A percentile compares a stretch with the other conserved stretches of the same genome.
Conservation (phyloP, 2,329 filamentous ascomycete genomes). For the Fusarium heterosporum region DNA sequence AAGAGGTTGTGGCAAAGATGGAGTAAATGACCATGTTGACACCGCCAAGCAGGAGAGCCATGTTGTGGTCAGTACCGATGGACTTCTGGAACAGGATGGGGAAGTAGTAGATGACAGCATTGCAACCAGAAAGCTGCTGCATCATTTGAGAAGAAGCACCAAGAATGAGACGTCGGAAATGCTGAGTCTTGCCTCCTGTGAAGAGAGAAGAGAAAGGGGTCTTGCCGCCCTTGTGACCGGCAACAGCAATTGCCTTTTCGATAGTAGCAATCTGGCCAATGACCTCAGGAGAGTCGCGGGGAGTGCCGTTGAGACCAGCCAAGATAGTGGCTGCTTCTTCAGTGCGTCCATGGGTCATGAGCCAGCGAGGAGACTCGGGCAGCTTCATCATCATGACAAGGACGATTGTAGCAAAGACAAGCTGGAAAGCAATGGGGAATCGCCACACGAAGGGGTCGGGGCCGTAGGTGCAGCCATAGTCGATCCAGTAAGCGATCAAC, state of each 20-base stretch:
- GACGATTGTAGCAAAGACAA: slow-evolving; percentile 57
- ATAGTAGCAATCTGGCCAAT: slow-evolving; percentile 68
- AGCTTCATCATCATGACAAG: slow-evolving; percentile 57
- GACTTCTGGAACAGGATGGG: slow-evolving; percentile 64
- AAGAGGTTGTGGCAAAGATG: slow-evolving; percentile 65
- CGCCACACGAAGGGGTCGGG: slow-evolving; percentile 62
- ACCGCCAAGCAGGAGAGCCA: slow-evolving; percentile 63
- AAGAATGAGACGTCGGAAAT: slow-evolving; percentile 72
- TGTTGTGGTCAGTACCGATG: slow-evolving; percentile 51
- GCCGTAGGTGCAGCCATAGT: slow-evolving; percentile 58
- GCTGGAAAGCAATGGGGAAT: slow-evolving; percentile 62
- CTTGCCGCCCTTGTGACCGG: slow-evolving; percentile 59
- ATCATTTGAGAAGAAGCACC: slow-evolving; percentile 70
- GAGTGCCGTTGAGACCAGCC: slow-evolving; percentile 47
- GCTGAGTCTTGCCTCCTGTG: slow-evolving; percentile 72
- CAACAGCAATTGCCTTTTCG: slow-evolving; percentile 62
- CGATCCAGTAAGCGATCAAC: slow-evolving; percentile 59
- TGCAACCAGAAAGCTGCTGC: slow-evolving; percentile 72
- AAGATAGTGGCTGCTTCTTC: slow-evolving; percentile 53
- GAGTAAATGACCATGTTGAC: slow-evolving; percentile 68
- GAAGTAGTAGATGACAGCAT: slow-evolving; percentile 71
- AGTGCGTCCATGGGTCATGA: slow-evolving; percentile 59
- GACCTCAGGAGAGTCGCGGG: slow-evolving; percentile 66
- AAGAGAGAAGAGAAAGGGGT: slow-evolving; percentile 65
- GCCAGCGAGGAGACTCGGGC: slow-evolving; percentile 61